Percentiles rank a stretch among this genome's conserved stretches.
These are phyloP conservation scores for Penicillium olsonii DNA, from an alignment of 2,329 filamentous ascomycete species.

Conservation along the genomic window DNA sequence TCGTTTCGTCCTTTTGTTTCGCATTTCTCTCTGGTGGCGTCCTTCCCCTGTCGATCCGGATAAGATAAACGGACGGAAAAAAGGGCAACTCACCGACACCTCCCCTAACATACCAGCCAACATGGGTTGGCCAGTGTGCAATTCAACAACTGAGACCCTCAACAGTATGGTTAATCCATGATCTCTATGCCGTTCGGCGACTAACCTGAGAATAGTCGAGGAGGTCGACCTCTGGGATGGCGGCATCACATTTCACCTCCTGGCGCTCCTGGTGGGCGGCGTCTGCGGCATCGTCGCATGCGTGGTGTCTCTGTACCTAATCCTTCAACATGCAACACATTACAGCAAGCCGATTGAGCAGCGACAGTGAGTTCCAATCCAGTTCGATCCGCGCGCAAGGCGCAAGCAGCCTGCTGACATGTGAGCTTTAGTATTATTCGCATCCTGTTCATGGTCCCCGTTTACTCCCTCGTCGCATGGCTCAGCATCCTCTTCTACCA, in stretches of 20 bases:
- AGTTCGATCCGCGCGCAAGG: slow-evolving; percentile 52
- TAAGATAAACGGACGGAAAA: slow-evolving; percentile 23
- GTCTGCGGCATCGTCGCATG: slow-evolving; percentile 56
- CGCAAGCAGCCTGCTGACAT: slow-evolving; percentile 46
- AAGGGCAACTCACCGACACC: slow-evolving; percentile 12
- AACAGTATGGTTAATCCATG: slow-evolving; percentile 38
- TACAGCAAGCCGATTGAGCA: slow-evolving; percentile 63
- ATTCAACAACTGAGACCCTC: slow-evolving; percentile 51
- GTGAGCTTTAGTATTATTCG: slow-evolving; percentile 67
- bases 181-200: slow-evolving; percentile 1
- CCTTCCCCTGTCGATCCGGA: slow-evolving; percentile 19
- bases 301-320: slow-evolving; percentile 54
- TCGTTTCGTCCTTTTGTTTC: background rate
- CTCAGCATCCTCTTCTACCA: slow-evolving; percentile 72
- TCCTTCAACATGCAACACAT: slow-evolving; percentile 60
- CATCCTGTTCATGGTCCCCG: slow-evolving; percentile 81
- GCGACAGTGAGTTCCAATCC: slow-evolving; percentile 66
- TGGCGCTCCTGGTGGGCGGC: slow-evolving; percentile 57
- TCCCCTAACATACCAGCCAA: slow-evolving; percentile 12
- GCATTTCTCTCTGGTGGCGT: slow-evolving; percentile 1
- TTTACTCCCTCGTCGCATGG: slow-evolving; percentile 73
- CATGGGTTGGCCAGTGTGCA: slow-evolving; percentile 52
- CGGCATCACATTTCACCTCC: slow-evolving; percentile 57
- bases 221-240: slow-evolving; percentile 55
- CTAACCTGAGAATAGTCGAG: slow-evolving; percentile 35